phyloP scores from a whole-genome alignment of 73 alveolate genomes.

The Paramecium sonneborni region DNA sequence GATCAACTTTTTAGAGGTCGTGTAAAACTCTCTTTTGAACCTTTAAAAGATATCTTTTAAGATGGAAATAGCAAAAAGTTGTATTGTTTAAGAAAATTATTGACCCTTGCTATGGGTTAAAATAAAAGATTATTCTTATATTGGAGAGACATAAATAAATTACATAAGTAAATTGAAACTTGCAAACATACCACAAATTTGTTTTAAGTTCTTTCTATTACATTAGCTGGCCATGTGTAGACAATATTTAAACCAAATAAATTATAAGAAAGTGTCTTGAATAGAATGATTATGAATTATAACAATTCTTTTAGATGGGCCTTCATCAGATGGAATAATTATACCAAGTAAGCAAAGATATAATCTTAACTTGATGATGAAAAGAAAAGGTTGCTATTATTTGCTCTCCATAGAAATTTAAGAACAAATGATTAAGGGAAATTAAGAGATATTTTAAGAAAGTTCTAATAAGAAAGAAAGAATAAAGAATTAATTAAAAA shows the following conservation, averaged over 20 bases:
- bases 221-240: background rate
- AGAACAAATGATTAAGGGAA: background rate
- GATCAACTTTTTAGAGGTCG: background rate
- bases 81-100: constrained; percentile 11
- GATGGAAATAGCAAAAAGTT: constrained; percentile 10
- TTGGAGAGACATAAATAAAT: constrained; percentile 9
- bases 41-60: background rate
- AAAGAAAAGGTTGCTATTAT: background rate
- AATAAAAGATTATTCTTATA: constrained; percentile 4
- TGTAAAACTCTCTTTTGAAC: constrained; percentile 18
- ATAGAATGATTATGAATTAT: background rate
- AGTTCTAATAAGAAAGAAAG: background rate
- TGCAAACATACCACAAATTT: constrained; percentile 22
- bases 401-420: background rate
- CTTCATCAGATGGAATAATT: background rate
- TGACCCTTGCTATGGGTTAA: background rate
- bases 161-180: background rate
- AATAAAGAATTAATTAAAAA: background rate
- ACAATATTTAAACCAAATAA: background rate
- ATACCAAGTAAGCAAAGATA: background rate
- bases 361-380: background rate
- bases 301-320: background rate
- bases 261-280: background rate
- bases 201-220: background rate
- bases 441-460: background rate